Base-by-base conservation (phyloP, 2,329 filamentous ascomycete genomes). In the Penicillium digitatum region DNA sequence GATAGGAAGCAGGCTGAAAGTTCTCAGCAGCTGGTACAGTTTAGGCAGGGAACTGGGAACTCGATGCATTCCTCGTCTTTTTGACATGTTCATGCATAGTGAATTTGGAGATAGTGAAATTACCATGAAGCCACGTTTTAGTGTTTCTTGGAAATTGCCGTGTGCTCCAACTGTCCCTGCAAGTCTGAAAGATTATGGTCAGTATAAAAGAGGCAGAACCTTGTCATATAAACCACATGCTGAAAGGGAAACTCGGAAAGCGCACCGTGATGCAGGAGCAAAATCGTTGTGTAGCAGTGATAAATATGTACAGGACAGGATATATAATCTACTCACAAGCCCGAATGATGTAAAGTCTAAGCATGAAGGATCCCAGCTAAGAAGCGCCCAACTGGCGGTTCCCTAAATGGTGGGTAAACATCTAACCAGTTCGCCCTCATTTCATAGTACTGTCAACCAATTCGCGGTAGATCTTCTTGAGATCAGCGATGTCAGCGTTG, bases 381-480 rank as follows among this genome's bases (percentile, higher is more conserved):
- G 20, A 26, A 43, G 27, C 16, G 20, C n/a, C 20, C 27, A 40
- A 8, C 18, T 29, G 24, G 34, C 12, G 10, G 52, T 34, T 26
- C 34, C 38, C 29, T 50, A 35, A 3, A 37, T 50, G 31, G 27
- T 38, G 46, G 24, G 24, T 32, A 48, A n/a, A 52, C 42, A 52
- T 47, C 14, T n/a, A 24, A 29, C 29, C 26, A 44, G 38, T 37
- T 31, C 24, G 16, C 39, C 22, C 11, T 55, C 40, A 88, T 74
- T 85, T 87, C 69, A 91, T 84, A 55, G 90, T 93, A 69, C 87
- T 85, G 76, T 95, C 89, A 46, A 95, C 88, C 72, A 99, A 76
- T 70, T 97, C 93, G 62, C 90, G 85, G 77, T 97, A 97, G 82
- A 99, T 96, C 68, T 87, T 87, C 79, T 99, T 99, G 71, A 99